phyloP scores from a whole-genome alignment of 352 stramenopile species.

The Phytophthora ohioensis region DNA sequence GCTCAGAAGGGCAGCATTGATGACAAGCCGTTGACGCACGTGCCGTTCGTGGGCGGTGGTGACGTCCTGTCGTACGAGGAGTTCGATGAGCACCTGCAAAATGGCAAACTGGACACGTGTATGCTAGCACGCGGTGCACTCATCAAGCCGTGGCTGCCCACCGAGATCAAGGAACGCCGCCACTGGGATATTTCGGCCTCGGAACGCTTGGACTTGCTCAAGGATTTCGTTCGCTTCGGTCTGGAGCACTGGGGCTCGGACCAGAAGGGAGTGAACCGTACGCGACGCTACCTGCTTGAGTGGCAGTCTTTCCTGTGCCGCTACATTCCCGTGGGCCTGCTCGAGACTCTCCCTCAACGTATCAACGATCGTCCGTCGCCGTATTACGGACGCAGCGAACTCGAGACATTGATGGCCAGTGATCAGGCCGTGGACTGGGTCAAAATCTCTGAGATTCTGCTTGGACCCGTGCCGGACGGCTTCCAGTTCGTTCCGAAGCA shows the following conservation, averaged over 20 bases:
- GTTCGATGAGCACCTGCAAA: slow-evolving; percentile 85
- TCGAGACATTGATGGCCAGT: slow-evolving; percentile 98
- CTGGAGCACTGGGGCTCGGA: slow-evolving; percentile 99
- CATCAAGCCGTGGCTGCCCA: slow-evolving; percentile 99
- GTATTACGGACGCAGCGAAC: slow-evolving; percentile 94
- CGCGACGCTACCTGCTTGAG: slow-evolving; percentile 98
- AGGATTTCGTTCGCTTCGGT: slow-evolving; percentile 97
- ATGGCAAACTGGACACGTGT: slow-evolving; percentile 87
- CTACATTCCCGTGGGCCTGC: slow-evolving; percentile 98
- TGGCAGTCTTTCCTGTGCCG: slow-evolving; percentile 98
- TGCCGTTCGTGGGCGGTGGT: slow-evolving; percentile 95
- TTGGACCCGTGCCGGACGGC: slow-evolving; percentile 93
- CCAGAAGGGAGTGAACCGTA: slow-evolving; percentile 98
- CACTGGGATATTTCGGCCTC: slow-evolving; percentile 97
- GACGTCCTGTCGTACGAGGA: slow-evolving; percentile 90
- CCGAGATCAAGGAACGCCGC: slow-evolving; percentile 98
- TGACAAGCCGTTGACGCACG: slow-evolving; percentile 16
- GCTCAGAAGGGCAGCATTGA: slow-evolving; percentile 36
- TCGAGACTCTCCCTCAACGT: slow-evolving; percentile 95
- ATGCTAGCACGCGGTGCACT: slow-evolving; percentile 95
- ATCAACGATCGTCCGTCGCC: slow-evolving; percentile 97
- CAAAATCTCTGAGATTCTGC: slow-evolving; percentile 99
- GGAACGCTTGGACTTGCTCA: slow-evolving; percentile 97
- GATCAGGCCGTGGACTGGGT: slow-evolving; percentile 97
- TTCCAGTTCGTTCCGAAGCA: slow-evolving; percentile 98